These are phyloP conservation scores for Akanthomyces muscarius DNA, from an alignment of 2,329 filamentous ascomycete species.

Conservation along the genomic window DNA sequence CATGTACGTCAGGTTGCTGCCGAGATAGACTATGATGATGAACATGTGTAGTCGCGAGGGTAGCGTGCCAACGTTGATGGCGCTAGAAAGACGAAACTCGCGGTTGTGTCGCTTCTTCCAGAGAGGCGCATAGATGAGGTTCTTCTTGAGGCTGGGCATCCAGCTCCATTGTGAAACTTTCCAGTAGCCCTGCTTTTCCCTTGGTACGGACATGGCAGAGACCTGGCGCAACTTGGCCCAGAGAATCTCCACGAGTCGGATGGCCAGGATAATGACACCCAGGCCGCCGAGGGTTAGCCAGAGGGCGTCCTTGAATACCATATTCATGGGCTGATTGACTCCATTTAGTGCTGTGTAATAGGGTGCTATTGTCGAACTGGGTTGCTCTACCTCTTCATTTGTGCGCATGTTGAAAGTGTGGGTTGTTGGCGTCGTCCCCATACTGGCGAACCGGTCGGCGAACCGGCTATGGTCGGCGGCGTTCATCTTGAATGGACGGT, in stretches of 20 bases:
- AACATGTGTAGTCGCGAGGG: conserved; percentile 61
- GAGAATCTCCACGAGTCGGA: conserved; percentile 51
- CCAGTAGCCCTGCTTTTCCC: conserved; percentile 56
- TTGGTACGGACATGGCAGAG: conserved; percentile 51
- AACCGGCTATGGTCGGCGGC: conserved; percentile 28
- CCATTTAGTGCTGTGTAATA: conserved; percentile 56
- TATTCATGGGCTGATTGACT: conserved; percentile 56
- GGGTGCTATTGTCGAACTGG: conserved; percentile 49
- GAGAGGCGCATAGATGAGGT: conserved; percentile 58
- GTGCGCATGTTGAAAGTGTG: conserved; percentile 27
- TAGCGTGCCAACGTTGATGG: conserved; percentile 57
- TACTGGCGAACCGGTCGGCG: conserved; percentile 31
- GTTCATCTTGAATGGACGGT: conserved; percentile 22
- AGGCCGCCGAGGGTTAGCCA: conserved; percentile 60
- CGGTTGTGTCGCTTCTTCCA: conserved; percentile 64
- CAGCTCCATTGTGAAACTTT: conserved; percentile 52
- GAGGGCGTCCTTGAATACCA: conserved; percentile 52
- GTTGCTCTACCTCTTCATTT: conserved; percentile 26
- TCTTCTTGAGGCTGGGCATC: conserved; percentile 60
- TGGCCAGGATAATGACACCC: conserved; percentile 48
- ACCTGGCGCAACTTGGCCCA: conserved; percentile 57
- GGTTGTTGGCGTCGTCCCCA: conserved; percentile 28
- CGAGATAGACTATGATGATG: conserved; percentile 53
- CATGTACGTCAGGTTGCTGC: conserved; percentile 61
- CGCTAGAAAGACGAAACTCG: conserved; percentile 59